Conservation (phyloP, 1,139 yeast species). For the Kazachstania sp. region DNA sequence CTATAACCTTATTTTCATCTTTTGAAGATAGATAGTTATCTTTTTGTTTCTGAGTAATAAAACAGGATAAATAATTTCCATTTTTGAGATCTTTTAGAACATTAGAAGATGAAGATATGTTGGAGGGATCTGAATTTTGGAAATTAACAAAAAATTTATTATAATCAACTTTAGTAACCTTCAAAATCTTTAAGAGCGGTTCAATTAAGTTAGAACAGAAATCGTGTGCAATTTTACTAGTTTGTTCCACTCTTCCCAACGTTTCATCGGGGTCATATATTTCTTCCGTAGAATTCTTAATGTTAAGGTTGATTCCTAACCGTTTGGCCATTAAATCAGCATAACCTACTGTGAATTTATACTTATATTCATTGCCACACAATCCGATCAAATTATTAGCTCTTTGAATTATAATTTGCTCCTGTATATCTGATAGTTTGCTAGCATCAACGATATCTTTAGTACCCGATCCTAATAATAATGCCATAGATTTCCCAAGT, state of each 20-base stretch:
- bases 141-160: slow-evolving; percentile 65
- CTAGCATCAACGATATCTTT: slow-evolving; percentile 38
- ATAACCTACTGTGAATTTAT: slow-evolving; percentile 52
- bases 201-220: slow-evolving; percentile 35
- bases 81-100: slow-evolving; percentile 8
- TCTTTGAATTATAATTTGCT: slow-evolving; percentile 44
- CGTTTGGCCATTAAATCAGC: slow-evolving; percentile 54
- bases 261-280: slow-evolving; percentile 1
- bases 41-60: background rate
- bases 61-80: background rate
- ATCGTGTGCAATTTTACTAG: slow-evolving; percentile 10
- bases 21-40: background rate
- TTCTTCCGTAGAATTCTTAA: slow-evolving; percentile 15
- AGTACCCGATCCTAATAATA: slow-evolving; percentile 65
- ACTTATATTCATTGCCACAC: slow-evolving; percentile 60
- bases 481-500: slow-evolving; percentile 77
- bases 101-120: slow-evolving; percentile 4
- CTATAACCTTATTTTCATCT: background rate
- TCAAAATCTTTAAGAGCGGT: slow-evolving; percentile 57
- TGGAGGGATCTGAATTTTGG: slow-evolving; percentile 34
- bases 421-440: slow-evolving; percentile 37
- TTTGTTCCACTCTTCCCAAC: slow-evolving; percentile 8
- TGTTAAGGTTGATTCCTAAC: slow-evolving; percentile 49
- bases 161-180: slow-evolving; percentile 61
- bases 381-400: slow-evolving; percentile 60